Conservation (phyloP, 768 basidiomycete genomes). For the Mycena venus region DNA sequence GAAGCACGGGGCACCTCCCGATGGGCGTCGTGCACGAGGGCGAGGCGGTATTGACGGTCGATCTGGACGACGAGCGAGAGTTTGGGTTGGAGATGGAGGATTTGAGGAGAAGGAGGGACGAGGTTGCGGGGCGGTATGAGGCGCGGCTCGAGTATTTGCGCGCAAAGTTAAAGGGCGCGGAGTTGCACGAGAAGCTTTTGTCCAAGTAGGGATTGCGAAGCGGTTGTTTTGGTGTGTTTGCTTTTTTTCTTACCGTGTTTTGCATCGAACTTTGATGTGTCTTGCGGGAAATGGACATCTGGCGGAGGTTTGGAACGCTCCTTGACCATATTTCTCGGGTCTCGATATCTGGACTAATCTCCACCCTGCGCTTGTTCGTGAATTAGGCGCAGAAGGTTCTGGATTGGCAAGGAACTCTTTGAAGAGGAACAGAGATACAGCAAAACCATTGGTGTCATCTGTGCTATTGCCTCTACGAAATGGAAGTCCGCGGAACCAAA, state of each 20-base stretch:
- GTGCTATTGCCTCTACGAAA: too few relatives aligned
- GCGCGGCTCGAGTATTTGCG: conserved; percentile 83
- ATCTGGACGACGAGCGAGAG: conserved; percentile 47
- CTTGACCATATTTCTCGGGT: neutral
- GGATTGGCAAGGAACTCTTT: too few relatives aligned
- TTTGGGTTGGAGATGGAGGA: conserved; percentile 76
- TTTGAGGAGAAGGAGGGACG: conserved; percentile 76
- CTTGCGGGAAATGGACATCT: neutral
- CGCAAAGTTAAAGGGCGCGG: conserved; percentile 86
- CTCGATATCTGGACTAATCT: too few relatives aligned
- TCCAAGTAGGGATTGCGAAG: conserved; percentile 38
- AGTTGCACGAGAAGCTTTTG: conserved; percentile 85
- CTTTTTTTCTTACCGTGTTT: neutral
- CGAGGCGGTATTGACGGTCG: conserved; percentile 47
- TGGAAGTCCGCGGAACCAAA: neutral
- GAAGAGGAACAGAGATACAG: too few relatives aligned
- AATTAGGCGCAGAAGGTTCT: too few relatives aligned
- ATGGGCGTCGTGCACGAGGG: conserved; percentile 68
- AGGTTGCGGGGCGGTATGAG: conserved; percentile 81
- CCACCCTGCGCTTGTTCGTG: too few relatives aligned
- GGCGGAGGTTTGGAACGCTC: neutral
- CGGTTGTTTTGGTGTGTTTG: conserved; percentile 5
- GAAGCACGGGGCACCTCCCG: conserved; percentile 62
- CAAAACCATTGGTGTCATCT: too few relatives aligned
- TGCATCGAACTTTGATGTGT: neutral